Conservation (phyloP, 352 stramenopile genomes). For the Phytophthora citrophthora region DNA sequence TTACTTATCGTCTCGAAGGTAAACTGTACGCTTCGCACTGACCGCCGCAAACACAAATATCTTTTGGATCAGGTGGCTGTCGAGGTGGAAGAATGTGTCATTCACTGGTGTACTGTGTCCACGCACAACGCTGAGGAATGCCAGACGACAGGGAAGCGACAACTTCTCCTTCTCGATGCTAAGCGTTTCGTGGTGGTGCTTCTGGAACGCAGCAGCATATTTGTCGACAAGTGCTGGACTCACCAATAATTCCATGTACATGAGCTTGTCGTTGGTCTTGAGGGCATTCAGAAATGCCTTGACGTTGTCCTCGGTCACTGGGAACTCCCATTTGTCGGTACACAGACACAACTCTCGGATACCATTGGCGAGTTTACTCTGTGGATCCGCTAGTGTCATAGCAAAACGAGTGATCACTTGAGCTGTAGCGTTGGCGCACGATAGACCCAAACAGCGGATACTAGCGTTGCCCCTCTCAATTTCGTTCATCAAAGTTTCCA, state of each 20-base stretch:
- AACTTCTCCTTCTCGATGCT: conserved; percentile 40
- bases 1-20: conserved; percentile 33
- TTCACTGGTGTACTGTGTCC: conserved; percentile 11
- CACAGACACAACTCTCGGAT: conserved; percentile 37
- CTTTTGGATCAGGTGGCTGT: conserved; percentile 24
- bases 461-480: conserved; percentile 20
- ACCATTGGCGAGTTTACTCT: conserved; percentile 12
- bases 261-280: conserved; percentile 33
- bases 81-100: conserved; percentile 19
- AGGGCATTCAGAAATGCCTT: conserved; percentile 28
- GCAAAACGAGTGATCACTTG: conserved; percentile 31
- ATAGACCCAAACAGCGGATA: conserved; percentile 25
- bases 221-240: conserved; percentile 24
- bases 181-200: conserved; percentile 30
- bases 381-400: conserved; percentile 21
- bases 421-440: conserved; percentile 16
- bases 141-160: conserved; percentile 22
- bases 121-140: conserved; percentile 34
- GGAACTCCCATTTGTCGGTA: conserved; percentile 31
- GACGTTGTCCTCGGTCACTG: conserved; percentile 27
- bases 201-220: conserved; percentile 25
- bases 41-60: conserved; percentile 38
- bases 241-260: conserved; percentile 36
- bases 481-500: conserved; percentile 26
- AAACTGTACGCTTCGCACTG: conserved; percentile 34